A percentile compares a stretch with the other conserved stretches of the same genome.
These are phyloP conservation scores for Arabis alpina DNA, from an alignment of 345 rosid genomes.

Conservation along the genomic window DNA sequence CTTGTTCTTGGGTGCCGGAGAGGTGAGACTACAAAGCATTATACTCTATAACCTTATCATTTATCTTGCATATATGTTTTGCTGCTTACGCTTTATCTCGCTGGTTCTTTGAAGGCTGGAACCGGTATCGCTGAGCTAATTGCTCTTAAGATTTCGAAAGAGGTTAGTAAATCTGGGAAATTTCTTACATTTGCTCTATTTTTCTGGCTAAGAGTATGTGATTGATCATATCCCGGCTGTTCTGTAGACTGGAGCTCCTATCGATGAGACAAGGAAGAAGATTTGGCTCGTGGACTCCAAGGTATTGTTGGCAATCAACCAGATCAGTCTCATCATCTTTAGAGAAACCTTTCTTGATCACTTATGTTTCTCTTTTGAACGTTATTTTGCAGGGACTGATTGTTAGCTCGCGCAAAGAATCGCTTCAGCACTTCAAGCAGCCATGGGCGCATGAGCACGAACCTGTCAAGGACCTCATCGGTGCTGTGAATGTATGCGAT, in stretches of 20 bases:
- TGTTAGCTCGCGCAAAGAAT: constrained; percentile 74
- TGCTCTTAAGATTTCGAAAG: constrained; percentile 87
- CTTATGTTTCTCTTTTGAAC: not conserved
- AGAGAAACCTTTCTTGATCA: constrained; percentile 7
- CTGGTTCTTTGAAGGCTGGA: constrained; percentile 72
- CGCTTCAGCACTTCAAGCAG: constrained; percentile 94
- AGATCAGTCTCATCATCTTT: not conserved
- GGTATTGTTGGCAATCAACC: constrained; percentile 48
- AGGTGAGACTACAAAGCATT: constrained; percentile 55
- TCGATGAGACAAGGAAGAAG: constrained; percentile 83
- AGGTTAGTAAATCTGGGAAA: constrained; percentile 41
- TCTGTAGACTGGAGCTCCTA: constrained; percentile 62
- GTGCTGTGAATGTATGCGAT: constrained; percentile 71
- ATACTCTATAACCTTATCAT: not conserved
- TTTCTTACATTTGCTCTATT: constrained; percentile 1
- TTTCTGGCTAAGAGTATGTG: constrained; percentile 23
- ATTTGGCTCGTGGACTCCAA: constrained; percentile 99
- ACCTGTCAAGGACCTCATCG: constrained; percentile 65
- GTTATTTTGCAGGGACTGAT: constrained; percentile 71
- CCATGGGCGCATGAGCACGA: constrained; percentile 95
- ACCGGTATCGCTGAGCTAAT: constrained; percentile 98
- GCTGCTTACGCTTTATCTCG: constrained; percentile 10
- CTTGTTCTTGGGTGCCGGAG: constrained; percentile 98
- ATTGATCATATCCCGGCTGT: constrained; percentile 29
- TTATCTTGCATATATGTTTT: constrained; percentile 1